Conservation (phyloP, 805 yeast species). For the Candida andamanensis region DNA sequence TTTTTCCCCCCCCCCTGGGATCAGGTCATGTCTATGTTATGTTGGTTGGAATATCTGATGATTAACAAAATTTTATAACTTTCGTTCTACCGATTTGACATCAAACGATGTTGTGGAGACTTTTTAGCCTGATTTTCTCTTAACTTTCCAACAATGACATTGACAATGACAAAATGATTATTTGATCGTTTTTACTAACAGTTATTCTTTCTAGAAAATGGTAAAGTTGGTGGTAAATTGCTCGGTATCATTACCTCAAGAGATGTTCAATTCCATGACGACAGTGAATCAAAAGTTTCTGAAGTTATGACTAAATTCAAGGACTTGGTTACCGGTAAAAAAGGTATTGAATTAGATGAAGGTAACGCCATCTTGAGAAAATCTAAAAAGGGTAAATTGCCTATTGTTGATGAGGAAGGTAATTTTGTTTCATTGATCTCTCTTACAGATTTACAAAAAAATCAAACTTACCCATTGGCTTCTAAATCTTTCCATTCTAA, state of each 20-base stretch:
- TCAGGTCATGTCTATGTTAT: slow-evolving; percentile 8
- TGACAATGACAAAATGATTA: too few species aligned
- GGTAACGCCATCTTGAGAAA: slow-evolving; percentile 88
- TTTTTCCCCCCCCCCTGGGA: background rate
- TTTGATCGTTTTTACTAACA: slow-evolving; percentile 27
- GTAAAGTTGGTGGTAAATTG: slow-evolving; percentile 82
- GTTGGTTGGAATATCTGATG: slow-evolving; percentile 11
- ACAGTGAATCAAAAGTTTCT: slow-evolving; percentile 53
- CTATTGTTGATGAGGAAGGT: slow-evolving; percentile 76
- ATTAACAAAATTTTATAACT: slow-evolving; percentile 54
- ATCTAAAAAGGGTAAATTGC: slow-evolving; percentile 96
- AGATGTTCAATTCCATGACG: slow-evolving; percentile 92
- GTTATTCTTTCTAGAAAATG: slow-evolving; percentile 58
- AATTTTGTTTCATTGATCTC: slow-evolving; percentile 84
- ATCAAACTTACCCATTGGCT: slow-evolving; percentile 88
- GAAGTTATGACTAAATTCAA: slow-evolving; percentile 89
- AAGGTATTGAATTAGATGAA: slow-evolving; percentile 75
- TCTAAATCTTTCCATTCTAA: slow-evolving; percentile 89
- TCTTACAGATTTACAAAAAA: slow-evolving; percentile 95
- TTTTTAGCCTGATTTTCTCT: background rate
- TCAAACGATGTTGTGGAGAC: slow-evolving; percentile 96
- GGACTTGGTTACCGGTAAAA: slow-evolving; percentile 75
- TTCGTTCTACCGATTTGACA: slow-evolving; percentile 98
- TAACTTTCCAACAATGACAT: too few species aligned
- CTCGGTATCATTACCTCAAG: slow-evolving; percentile 95